These are phyloP conservation scores for Yamadazyma phyllophila DNA, from an alignment of 805 yeast species.

Conservation along the genomic window DNA sequence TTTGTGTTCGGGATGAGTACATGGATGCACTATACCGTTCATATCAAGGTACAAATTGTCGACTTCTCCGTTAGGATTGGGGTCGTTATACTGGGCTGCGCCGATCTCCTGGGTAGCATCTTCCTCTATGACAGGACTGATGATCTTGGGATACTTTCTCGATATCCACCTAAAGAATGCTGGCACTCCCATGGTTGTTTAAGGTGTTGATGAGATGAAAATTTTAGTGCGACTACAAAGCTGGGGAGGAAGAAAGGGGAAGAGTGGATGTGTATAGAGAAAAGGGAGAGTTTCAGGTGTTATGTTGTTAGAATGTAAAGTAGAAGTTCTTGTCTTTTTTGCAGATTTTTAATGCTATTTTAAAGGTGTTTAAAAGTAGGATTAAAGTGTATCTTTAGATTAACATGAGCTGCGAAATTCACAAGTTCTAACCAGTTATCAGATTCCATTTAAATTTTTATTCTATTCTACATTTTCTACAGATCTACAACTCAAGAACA, in stretches of 20 bases:
- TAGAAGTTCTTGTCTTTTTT: neutral
- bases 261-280: neutral
- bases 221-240: neutral
- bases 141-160: slow-evolving; percentile 87
- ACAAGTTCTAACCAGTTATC: neutral
- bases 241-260: neutral
- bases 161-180: slow-evolving; percentile 97
- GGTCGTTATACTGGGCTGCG: slow-evolving; percentile 65
- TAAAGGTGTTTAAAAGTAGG: neutral
- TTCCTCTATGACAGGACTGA: slow-evolving; percentile 84
- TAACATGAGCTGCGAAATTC: neutral
- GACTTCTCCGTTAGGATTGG: slow-evolving; percentile 94
- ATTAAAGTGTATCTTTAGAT: neutral
- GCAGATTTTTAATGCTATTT: neutral
- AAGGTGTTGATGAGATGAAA: slow-evolving; percentile 1
- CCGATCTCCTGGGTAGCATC: slow-evolving; percentile 58
- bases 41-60: slow-evolving; percentile 93
- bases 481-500: too few species aligned
- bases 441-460: too few species aligned
- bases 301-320: neutral
- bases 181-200: slow-evolving; percentile 83
- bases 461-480: too few species aligned
- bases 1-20: slow-evolving; percentile 95
- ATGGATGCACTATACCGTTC: slow-evolving; percentile 99
- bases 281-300: neutral